A percentile compares a stretch with the other conserved stretches of the same genome.
phyloP scores from a whole-genome alignment of 495 filamentous ascomycete species.

The Extremus antarcticus region DNA sequence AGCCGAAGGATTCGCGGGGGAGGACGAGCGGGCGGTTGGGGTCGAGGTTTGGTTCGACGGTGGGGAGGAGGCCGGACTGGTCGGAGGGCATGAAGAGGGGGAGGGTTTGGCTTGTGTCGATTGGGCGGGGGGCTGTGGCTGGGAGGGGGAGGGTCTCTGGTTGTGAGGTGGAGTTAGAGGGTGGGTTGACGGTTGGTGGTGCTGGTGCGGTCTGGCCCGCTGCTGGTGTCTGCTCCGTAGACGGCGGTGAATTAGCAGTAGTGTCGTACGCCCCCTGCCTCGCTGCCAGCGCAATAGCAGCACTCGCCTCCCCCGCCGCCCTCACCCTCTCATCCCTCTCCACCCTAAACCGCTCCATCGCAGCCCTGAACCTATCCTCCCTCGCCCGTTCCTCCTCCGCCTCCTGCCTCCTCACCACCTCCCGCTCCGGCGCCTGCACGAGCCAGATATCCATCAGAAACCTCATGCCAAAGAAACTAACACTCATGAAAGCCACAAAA shows the following conservation, averaged over 20 bases:
- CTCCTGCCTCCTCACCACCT: slow-evolving; percentile 3
- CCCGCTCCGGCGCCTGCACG: slow-evolving; percentile 70
- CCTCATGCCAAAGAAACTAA: slow-evolving; percentile 63
- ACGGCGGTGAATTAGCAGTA: neutral
- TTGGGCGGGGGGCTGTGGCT: slow-evolving; percentile 51
- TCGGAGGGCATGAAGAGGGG: slow-evolving; percentile 77
- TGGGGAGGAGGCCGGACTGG: slow-evolving; percentile 60
- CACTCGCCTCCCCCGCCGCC: neutral
- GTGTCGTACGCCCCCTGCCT: neutral
- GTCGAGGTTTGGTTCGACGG: slow-evolving; percentile 24
- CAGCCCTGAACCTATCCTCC: slow-evolving; percentile 8
- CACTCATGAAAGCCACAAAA: slow-evolving; percentile 62
- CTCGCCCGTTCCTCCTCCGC: slow-evolving; percentile 12
- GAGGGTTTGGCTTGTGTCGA: slow-evolving; percentile 37
- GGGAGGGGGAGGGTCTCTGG: slow-evolving; percentile 16
- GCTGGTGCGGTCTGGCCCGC: neutral
- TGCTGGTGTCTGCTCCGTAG: neutral
- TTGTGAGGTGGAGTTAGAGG: slow-evolving; percentile 7
- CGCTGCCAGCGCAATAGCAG: neutral
- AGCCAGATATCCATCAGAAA: slow-evolving; percentile 85
- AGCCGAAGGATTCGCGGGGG: slow-evolving; percentile 46
- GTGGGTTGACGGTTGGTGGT: neutral
- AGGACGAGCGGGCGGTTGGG: slow-evolving; percentile 26
- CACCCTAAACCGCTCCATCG: slow-evolving; percentile 2
- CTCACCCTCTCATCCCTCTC: slow-evolving; percentile 3